These are phyloP conservation scores for Plenodomus tracheiphilus DNA, from an alignment of 2,329 filamentous ascomycete genomes.

Conservation along the genomic window DNA sequence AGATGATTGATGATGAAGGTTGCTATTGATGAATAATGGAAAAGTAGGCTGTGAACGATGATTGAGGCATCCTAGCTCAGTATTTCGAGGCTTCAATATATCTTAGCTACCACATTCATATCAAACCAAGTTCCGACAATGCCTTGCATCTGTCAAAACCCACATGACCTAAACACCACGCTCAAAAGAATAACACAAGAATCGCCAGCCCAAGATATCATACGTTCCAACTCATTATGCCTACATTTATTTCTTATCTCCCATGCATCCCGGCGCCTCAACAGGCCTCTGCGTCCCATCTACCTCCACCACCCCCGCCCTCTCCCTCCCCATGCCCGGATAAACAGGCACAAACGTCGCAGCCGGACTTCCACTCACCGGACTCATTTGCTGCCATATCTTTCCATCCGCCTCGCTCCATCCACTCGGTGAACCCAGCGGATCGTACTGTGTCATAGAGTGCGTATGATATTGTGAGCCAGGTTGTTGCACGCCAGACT, in stretches of 20 bases:
- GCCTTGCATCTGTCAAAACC: too few relatives aligned
- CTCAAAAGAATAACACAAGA: too few relatives aligned
- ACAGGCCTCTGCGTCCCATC: slow-evolving; percentile 12
- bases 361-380: slow-evolving; percentile 6
- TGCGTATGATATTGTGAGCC: background rate
- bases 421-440: slow-evolving; percentile 6
- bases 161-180: too few relatives aligned
- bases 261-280: slow-evolving; percentile 7
- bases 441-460: slow-evolving; percentile 10
- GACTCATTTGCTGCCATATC: slow-evolving; percentile 1
- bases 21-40: too few relatives aligned
- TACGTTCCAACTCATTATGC: too few relatives aligned
- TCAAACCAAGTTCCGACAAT: too few relatives aligned
- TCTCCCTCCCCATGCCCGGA: slow-evolving; percentile 6
- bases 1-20: too few relatives aligned
- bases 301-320: slow-evolving; percentile 12
- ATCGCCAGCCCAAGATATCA: background rate
- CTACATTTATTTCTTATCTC: background rate
- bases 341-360: slow-evolving; percentile 1
- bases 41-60: too few relatives aligned
- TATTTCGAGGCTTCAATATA: too few relatives aligned
- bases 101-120: too few relatives aligned
- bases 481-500: background rate
- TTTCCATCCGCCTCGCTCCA: background rate
- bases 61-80: too few relatives aligned